phyloP scores from a whole-genome alignment of 73 alveolate genomes.

The Stentor coeruleus region DNA sequence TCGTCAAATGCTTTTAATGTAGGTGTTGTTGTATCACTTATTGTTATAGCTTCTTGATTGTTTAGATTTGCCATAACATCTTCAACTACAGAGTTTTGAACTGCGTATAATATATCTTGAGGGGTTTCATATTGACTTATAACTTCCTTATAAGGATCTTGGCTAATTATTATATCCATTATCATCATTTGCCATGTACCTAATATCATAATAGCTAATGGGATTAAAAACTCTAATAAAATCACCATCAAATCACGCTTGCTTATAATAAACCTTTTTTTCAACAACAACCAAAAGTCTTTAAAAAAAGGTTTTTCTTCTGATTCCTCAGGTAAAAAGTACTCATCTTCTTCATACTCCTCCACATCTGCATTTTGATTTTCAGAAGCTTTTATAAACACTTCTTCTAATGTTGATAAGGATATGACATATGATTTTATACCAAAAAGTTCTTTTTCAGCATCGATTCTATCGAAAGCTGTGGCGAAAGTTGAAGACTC shows the following conservation, averaged over 20 bases:
- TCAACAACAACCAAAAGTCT: constrained; percentile 47
- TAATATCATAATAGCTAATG: constrained; percentile 58
- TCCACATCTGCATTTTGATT: constrained; percentile 45
- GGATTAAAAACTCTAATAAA: constrained; percentile 78
- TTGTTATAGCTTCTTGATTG: not conserved
- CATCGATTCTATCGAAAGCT: constrained; percentile 50
- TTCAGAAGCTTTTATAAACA: constrained; percentile 85
- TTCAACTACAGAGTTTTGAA: not conserved
- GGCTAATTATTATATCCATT: not conserved
- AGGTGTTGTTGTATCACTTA: not conserved
- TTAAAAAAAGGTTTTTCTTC: constrained; percentile 42
- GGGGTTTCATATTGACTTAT: not conserved
- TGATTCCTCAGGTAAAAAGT: constrained; percentile 35
- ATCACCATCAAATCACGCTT: constrained; percentile 76
- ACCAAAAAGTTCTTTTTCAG: constrained; percentile 38
- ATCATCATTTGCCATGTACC: not conserved
- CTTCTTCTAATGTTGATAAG: constrained; percentile 97
- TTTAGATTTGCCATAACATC: not conserved
- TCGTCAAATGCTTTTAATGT: constrained; percentile 33
- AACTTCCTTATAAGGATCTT: not conserved
- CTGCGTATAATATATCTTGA: not conserved
- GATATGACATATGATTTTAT: constrained; percentile 60
- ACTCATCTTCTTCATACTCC: constrained; percentile 28
- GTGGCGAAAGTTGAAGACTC: constrained; percentile 32
- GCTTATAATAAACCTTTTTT: constrained; percentile 64